Evolutionary conservation across 2,329 filamentous ascomycete genomes (phyloP), one percentile per base, ranked within the genome.

Genomic region (Clarireedia paspali): DNA sequence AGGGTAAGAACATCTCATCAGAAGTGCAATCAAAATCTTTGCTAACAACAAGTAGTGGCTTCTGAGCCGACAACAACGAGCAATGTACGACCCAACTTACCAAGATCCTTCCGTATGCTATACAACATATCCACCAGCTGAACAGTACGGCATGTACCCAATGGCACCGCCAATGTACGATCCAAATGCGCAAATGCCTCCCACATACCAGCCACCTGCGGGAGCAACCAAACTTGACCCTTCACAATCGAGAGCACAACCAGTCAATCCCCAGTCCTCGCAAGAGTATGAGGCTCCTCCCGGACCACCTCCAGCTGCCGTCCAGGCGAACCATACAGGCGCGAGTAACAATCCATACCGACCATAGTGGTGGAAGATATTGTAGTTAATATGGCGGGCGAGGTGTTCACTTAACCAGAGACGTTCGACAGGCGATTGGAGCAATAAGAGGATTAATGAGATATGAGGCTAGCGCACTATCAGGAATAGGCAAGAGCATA

Each of bases 111-210:
- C 70, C 26, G 68, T 65, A 55, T 69, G 64, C 53, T 77, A 73
- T 64, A 71, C 61, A 57, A 70, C 65, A 55, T 77, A 78, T 63
- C 67, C 69, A 53, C 59, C 63, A 26, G 50, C 58, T 53, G 68
- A 64, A 45, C 62, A 66, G 53, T 69, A 74, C 64, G 73, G 72
- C 60, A 81, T 83, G 78, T 70, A 80, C 59, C 63, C 74, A 52
- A 76, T 79, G 73, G 73, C 77, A 50, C 79, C 79, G 34, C 70
- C 70, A 50, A 75, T 82, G 53, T 84, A 84, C 66, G 81, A 84
- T 60, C 78, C 79, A 5, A 77, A 73, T 62, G 65, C 70, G 5
- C 64, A 70, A 14, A 72, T 79, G 27, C 80, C 81, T 55, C 81
- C 81, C 6, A 70, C 77, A 64, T 84, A 85, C 66, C 74, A 78